Base-by-base conservation (phyloP, 2,329 filamentous ascomycete genomes). In the Calonectria fujianensis region DNA sequence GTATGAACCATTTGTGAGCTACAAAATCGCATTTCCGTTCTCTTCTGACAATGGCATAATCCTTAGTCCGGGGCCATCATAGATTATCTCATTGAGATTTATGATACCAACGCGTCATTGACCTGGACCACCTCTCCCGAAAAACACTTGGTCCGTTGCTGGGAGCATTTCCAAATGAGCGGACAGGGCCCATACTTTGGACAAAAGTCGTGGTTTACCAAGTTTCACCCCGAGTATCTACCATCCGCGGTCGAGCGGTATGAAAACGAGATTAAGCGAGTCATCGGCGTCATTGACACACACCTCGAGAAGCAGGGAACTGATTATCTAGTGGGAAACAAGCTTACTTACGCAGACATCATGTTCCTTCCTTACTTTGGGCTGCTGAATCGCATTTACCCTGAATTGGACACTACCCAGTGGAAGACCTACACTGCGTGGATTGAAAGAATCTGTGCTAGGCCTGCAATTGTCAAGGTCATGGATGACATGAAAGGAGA, bases 131-230 rank as follows among this genome's bases (percentile, higher is more conserved):
- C 45, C 18, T 67, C 51, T 14, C 69, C 75, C 1, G 74, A 80
- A 41, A 74, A 75, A n/a, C 67, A 77, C 50, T 52, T 73, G 11
- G 67, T 75, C 11, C 75, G 74, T 13, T 35, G 67, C 5, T 80
- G 76, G 77, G 57, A 73, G 20, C 71, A 78, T 67, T 80, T 80
- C 48, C 77, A 80, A 48, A 78, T 77, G 61, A 76, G 74, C 48
- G 78, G 75, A 1, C 83, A 84, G 69, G 83, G 82, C 2, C 83
- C 82, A 13, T 84, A 84, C 59, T 82, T 78, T 48, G 81, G 81
- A 50, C 81, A 77, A 65, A 73, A 73, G 61, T 72, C 74, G 32
- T 81, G 80, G 77, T 82, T 82, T 68, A 37, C 50, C 6, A 48
- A 20, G 10, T 74, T 71, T 32, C 76, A 83, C 37, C 77, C 74